phyloP scores from a whole-genome alignment of 306 rosid genomes.

The Canavalia gladiata region DNA sequence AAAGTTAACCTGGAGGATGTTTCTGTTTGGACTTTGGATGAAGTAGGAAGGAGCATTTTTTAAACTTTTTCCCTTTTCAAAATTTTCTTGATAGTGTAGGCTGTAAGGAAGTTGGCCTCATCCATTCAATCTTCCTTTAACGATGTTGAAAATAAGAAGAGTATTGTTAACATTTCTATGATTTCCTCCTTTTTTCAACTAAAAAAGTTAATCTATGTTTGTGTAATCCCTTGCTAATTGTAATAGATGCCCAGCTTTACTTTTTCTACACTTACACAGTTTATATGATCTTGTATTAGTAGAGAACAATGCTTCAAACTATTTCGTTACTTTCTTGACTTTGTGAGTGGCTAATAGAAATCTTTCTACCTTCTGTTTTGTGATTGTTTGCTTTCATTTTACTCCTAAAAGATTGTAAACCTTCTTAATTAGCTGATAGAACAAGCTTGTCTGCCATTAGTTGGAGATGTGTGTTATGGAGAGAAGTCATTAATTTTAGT shows the following conservation, averaged over 20 bases:
- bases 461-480: neutral
- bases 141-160: neutral
- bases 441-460: conserved; percentile 20
- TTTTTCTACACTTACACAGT: neutral
- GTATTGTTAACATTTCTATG: neutral
- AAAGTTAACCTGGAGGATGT: neutral
- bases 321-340: neutral
- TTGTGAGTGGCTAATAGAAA: neutral
- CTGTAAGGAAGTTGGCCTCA: neutral
- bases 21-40: conserved; percentile 17
- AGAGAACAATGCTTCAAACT: conserved; percentile 22
- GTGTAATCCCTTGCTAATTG: conserved; percentile 4
- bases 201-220: neutral
- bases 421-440: conserved; percentile 18
- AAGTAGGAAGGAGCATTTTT: conserved; percentile 9
- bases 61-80: conserved; percentile 19
- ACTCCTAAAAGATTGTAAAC: neutral
- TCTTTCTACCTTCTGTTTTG: neutral
- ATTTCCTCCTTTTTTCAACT: neutral
- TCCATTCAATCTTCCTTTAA: neutral
- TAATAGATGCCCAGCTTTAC: neutral
- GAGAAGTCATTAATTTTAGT: conserved; percentile 35
- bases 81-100: neutral
- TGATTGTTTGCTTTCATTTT: neutral
- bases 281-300: neutral